Evolutionary conservation across 306 rosid genomes (phyloP), one percentile per base, ranked within the genome.

Genomic region (Acacia confusa): DNA sequence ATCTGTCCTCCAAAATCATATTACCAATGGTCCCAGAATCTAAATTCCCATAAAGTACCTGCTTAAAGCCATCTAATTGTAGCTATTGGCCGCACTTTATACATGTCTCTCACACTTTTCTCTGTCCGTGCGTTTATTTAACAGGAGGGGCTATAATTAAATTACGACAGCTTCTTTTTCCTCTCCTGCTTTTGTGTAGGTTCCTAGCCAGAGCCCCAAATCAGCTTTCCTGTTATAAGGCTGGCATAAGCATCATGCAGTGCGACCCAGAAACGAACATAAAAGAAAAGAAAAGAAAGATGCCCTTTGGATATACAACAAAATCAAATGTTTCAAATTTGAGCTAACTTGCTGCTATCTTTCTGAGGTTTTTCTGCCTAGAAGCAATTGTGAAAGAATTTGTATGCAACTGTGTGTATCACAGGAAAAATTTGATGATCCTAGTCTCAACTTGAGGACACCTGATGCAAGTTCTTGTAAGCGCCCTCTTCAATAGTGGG

Each of bases 361-460:
- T 84, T 85, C 86, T 82, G 76, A 63, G 88, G 84, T 82, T 87
- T 86, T 74, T 82, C 86, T 79, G 91, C 87, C 85, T 87, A 87
- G 82, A 80, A 87, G 68, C 84, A 78, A 78, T 63, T 81, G 76
- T 82, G 85, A 91, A 89, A 89, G 57, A 87, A 84, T 84, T 87
- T 91, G 82, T 84, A 83, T 82, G 85, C 79, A 78, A 72, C 78
- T 83, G 80, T 85, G 78, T 83, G 86, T 84, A 79, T 87, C 86
- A 86, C 89, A 86, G 63, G 91, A 79, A 88, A 88, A 88, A 92
- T 30, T 78, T 52, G 80, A 70, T 43, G 78, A 78, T 85, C 88
- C 87, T 87, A 84, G 82, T 79, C 80, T 52, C 75, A 86, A 75
- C 81, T 36, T 66, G 70, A 82, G 52, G 55, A 12, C 13, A 47